phyloP scores from a whole-genome alignment of 2,329 filamentous ascomycete species.

The Pseudogymnoascus sp. region DNA sequence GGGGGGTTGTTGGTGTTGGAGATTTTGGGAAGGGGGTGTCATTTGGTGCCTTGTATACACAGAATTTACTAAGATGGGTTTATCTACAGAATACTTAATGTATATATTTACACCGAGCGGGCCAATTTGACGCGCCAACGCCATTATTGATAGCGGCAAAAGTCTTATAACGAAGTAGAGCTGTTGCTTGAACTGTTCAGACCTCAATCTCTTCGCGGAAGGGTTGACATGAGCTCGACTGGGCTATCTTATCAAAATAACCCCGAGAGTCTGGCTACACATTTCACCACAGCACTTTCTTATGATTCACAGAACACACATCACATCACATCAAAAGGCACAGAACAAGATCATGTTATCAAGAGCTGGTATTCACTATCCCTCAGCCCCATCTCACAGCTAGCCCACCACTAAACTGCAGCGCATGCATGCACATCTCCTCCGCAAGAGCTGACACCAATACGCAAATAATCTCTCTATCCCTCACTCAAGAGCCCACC shows the following conservation, averaged over 20 bases:
- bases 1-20: not conserved
- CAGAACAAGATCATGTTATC: not conserved
- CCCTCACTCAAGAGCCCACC: not conserved
- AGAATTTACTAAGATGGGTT: not conserved
- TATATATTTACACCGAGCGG: not conserved
- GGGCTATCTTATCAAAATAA: not conserved
- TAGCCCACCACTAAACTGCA: not conserved
- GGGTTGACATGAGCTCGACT: not conserved
- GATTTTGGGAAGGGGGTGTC: not conserved
- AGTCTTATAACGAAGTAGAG: too few species aligned
- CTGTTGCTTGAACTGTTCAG: too few species aligned
- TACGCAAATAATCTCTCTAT: not conserved
- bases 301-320: not conserved
- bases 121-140: too few species aligned
- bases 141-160: too few species aligned
- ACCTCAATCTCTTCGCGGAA: not conserved
- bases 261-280: not conserved
- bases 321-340: not conserved
- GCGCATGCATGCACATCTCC: not conserved
- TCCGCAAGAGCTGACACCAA: not conserved
- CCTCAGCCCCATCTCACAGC: not conserved
- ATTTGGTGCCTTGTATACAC: not conserved
- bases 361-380: constrained; percentile 7
- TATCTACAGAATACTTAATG: not conserved
- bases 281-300: not conserved